Conservation (phyloP, 169 alveolate species). For the Cystoisospora suis region DNA sequence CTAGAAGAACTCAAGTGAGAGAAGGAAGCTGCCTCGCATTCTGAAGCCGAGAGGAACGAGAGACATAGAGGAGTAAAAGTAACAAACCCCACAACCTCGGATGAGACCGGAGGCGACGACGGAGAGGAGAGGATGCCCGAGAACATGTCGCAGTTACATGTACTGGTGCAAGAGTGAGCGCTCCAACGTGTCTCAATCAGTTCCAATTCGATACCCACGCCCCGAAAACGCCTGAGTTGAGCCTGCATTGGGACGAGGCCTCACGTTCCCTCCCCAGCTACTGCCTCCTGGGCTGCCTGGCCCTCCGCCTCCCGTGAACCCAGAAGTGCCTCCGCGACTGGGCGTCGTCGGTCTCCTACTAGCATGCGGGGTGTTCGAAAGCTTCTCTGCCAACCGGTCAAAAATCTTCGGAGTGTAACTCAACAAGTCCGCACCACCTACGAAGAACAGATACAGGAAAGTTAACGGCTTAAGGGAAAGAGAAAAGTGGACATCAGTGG, state of each 20-base stretch:
- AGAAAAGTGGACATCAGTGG: too few relatives aligned
- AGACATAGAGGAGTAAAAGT: too few relatives aligned
- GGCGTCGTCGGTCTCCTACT: not conserved
- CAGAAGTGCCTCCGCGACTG: not conserved
- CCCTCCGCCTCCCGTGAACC: not conserved
- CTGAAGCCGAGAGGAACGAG: too few relatives aligned
- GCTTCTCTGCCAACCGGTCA: constrained; percentile 11
- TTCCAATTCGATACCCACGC: constrained; percentile 10
- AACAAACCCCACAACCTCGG: too few relatives aligned
- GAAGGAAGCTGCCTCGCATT: too few relatives aligned
- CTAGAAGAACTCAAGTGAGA: too few relatives aligned
- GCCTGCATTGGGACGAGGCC: constrained; percentile 10
- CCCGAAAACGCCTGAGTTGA: constrained; percentile 1
- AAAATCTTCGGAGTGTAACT: not conserved
- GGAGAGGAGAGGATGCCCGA: too few relatives aligned
- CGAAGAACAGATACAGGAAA: not conserved
- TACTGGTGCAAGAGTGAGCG: too few relatives aligned
- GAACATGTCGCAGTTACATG: too few relatives aligned
- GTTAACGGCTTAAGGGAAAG: too few relatives aligned
- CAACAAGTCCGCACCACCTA: constrained; percentile 33
- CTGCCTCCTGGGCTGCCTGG: constrained; percentile 4
- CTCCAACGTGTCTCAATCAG: too few relatives aligned
- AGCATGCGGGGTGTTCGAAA: not conserved
- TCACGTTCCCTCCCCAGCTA: not conserved
- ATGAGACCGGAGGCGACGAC: too few relatives aligned